Conservation (phyloP, 208 protist genomes). For the Wallacemonas sp. region DNA sequence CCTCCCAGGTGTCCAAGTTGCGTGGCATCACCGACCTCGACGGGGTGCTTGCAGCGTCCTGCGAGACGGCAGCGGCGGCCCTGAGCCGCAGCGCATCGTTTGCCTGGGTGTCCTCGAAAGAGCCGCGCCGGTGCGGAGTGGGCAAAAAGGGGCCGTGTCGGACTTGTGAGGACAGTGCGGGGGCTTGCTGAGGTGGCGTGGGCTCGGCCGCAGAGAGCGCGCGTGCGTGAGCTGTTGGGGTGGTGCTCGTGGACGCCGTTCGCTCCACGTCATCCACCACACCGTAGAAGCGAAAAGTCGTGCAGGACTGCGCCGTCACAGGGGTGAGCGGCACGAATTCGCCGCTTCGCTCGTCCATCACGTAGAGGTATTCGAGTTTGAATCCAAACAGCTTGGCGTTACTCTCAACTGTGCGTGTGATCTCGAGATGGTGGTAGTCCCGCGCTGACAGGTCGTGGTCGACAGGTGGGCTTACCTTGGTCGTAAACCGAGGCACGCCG, state of each 20-base stretch:
- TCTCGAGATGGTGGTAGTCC: slow-evolving; percentile 10
- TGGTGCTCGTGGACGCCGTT: not conserved
- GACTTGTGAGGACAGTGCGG: not conserved
- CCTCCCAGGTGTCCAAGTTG: not conserved
- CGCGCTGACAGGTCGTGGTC: not conserved
- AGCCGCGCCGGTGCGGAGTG: slow-evolving; percentile 1
- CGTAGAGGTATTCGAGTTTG: slow-evolving; percentile 13
- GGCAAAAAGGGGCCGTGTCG: not conserved
- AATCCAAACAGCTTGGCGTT: slow-evolving; percentile 13
- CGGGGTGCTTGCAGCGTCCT: not conserved
- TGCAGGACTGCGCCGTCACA: not conserved
- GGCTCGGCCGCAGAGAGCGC: not conserved
- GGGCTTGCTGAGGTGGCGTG: too few relatives aligned
- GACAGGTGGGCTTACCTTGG: slow-evolving; percentile 16
- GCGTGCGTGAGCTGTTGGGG: not conserved
- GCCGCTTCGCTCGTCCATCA: slow-evolving; percentile 3
- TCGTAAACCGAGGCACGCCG: slow-evolving; percentile 9
- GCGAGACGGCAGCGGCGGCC: not conserved
- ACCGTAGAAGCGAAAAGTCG: slow-evolving; percentile 9
- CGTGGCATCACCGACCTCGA: not conserved
- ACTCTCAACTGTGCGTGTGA: slow-evolving; percentile 1
- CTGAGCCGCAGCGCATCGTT: not conserved
- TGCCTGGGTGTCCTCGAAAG: not conserved
- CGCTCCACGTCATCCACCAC: not conserved
- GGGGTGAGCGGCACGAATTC: slow-evolving; percentile 9